Percentiles rank a stretch among this genome's conserved stretches.
These are phyloP conservation scores for Coemansia sp. DNA, from an alignment of 192 early-diverging fungal genomes.

Conservation along the genomic window DNA sequence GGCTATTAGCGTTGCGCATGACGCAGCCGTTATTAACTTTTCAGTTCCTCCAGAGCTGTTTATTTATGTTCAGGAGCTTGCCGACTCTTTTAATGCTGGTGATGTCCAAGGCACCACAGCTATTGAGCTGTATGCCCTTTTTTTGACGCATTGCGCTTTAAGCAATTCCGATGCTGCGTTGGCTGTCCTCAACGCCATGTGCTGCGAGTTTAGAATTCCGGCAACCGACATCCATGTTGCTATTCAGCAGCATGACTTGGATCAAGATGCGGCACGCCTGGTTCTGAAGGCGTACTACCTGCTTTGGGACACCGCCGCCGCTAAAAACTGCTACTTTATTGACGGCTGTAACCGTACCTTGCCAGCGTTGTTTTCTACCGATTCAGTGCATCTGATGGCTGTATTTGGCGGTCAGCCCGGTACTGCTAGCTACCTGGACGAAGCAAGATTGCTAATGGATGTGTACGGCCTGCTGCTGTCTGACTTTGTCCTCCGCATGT, in stretches of 20 bases:
- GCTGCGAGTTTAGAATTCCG: not conserved
- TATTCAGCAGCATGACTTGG: conserved; percentile 8
- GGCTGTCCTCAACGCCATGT: conserved; percentile 4
- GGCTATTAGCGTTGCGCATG: not conserved
- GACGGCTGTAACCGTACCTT: not conserved
- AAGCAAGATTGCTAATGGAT: conserved; percentile 67
- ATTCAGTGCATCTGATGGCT: conserved; percentile 63
- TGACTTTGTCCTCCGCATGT: conserved; percentile 70
- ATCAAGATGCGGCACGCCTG: not conserved
- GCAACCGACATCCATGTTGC: conserved; percentile 5
- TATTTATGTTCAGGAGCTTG: not conserved
- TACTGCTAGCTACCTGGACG: conserved; percentile 78
- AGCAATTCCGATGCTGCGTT: not conserved
- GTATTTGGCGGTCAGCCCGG: conserved; percentile 95
- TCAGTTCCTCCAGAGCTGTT: not conserved
- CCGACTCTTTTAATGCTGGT: not conserved
- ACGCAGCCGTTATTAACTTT: not conserved
- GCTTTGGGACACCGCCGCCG: not conserved
- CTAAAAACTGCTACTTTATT: conserved; percentile 70
- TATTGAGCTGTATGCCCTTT: conserved; percentile 16
- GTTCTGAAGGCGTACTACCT: conserved; percentile 25
- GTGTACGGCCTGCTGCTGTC: conserved; percentile 72
- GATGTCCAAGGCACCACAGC: not conserved
- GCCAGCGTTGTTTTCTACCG: conserved; percentile 39
- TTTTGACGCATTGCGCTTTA: conserved; percentile 8